Percentiles rank a stretch among this genome's conserved stretches.
These are phyloP conservation scores for Citrus maxima DNA, from an alignment of 345 rosid species.

Conservation along the genomic window DNA sequence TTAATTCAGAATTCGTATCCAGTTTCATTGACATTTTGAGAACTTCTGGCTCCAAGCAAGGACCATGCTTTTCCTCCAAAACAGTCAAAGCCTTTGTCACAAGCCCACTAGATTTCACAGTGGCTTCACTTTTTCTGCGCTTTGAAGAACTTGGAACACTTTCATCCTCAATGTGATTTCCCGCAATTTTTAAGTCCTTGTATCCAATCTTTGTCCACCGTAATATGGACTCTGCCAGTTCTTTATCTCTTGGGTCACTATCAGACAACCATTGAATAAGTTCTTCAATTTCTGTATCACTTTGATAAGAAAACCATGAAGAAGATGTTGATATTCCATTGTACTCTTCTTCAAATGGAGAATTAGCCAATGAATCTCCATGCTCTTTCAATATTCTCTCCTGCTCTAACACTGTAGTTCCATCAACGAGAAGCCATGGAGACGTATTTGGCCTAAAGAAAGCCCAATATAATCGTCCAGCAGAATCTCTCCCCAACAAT, in stretches of 20 bases:
- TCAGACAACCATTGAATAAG: slow-evolving; percentile 28
- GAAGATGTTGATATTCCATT: slow-evolving; percentile 7
- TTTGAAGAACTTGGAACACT: slow-evolving; percentile 1
- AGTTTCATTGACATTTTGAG: not conserved
- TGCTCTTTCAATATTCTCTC: not conserved
- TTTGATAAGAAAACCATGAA: slow-evolving; percentile 29
- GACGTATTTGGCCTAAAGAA: slow-evolving; percentile 26
- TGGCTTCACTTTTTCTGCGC: not conserved
- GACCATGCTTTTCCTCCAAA: slow-evolving; percentile 30
- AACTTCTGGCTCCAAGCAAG: slow-evolving; percentile 15
- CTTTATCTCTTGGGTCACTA: slow-evolving; percentile 21
- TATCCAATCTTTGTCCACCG: slow-evolving; percentile 10
- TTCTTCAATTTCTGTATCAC: slow-evolving; percentile 31
- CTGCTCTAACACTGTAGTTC: slow-evolving; percentile 8
- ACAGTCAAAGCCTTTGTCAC: slow-evolving; percentile 21
- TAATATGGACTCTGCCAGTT: slow-evolving; percentile 24
- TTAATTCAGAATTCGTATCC: slow-evolving; percentile 2
- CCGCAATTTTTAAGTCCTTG: slow-evolving; percentile 1
- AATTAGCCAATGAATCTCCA: not conserved
- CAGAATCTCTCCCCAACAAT: slow-evolving; percentile 30
- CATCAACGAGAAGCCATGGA: slow-evolving; percentile 32
- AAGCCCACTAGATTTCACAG: slow-evolving; percentile 7
- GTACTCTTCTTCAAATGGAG: not conserved
- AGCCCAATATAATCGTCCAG: slow-evolving; percentile 34
- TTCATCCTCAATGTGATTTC: not conserved